Evolutionary conservation across 129 eudicot genomes (phyloP), one percentile per base, ranked within the genome.

Genomic region (Smallanthus sonchifolius): DNA sequence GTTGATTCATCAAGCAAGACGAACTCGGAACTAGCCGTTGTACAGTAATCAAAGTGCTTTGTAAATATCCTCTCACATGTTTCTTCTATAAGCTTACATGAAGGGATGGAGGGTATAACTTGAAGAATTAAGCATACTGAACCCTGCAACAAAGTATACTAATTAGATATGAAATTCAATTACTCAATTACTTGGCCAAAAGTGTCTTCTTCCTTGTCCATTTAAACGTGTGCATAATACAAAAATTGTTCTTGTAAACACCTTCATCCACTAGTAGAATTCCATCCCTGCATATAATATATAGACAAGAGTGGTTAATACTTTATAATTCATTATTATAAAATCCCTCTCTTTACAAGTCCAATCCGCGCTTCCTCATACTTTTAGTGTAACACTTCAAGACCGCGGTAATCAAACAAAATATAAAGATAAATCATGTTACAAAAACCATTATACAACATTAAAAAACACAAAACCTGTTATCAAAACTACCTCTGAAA

Each of bases 61-160:
- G 99, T 79, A 67, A 94, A 87, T 77, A 84, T 86, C 86, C 96
- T 85, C 83, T 84, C 92, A 78, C 99, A 94, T 38, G 97, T 88
- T 87, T 94, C 99, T 85, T 94, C 96, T 67, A 94, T 88, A 66
- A 94, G 86, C 59, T 91, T 86, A 87, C 99, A 94, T 30, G 99
- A 94, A n/a, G 93, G 83, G 44, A 90, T 72, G 7, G 91, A 86
- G 72, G 96, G 86, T 45, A 94, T 87, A 76, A 91, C 99, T 87
- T 82, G 97, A 73, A 94, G 90, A 82, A 94, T 81, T 47, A 85
- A 83, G 85, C 97, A 91, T 24, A 88, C 93, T n/a, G 92, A 88
- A 61, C 83, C 97, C 99, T 94, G 97, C 97, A 94, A 90, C 80
- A 88, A 88, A 91, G 70, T 75, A 80, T 71, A 14, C 57, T 35